Base-by-base conservation (phyloP, 148 eudicot species). In the Fagopyrum homotropicum region DNA sequence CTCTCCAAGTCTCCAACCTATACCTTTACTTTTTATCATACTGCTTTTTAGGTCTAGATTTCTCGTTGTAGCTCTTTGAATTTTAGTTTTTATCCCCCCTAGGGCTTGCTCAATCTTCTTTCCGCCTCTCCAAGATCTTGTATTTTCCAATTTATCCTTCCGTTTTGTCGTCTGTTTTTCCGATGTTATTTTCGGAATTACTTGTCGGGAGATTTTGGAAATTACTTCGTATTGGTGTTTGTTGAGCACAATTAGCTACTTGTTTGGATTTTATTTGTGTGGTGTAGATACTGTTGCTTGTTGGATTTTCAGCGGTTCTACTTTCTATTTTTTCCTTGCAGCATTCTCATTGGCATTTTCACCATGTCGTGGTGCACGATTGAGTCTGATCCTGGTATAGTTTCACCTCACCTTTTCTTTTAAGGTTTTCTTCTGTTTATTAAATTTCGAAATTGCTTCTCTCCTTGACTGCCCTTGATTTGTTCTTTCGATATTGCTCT, bases 331-430 rank as follows among this genome's bases (percentile, higher is more conserved):
- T 50, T 4, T n/a, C 44, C 51, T 17, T 72, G 59, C 75, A 72
- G 75, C 19, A 5, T 66, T 12, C 75, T 72, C 9, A 10, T 50
- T 72, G 75, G 40, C 61, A 69, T 79, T 76, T 73, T 40, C 76
- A 87, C 79, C 88, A 95, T 95, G 98, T 95, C 98, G 75, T 95
- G 98, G 98, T 95, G 98, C 84, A 92, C 98, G 47, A 95, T 95
- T 66, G 98, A 95, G 82, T 95, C 98, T 26, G 98, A 95, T 85
- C 98, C 98, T n/a, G 98, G 98, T 95, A 84, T 48, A 83, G 1
- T 75, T 79, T 69, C 50, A 14, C 2, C 14, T 82, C 55, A 47
- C 54, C 7, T n/a, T 29, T 4, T 35, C 1, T 17, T 50, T 55
- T 11, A 2, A 12, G 76, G 3, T 74, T 29, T 48, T 26, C 16